A percentile compares a stretch with the other conserved stretches of the same genome.
Conservation (phyloP, 2,329 filamentous ascomycete species). For the Coniochaeta sp. region DNA sequence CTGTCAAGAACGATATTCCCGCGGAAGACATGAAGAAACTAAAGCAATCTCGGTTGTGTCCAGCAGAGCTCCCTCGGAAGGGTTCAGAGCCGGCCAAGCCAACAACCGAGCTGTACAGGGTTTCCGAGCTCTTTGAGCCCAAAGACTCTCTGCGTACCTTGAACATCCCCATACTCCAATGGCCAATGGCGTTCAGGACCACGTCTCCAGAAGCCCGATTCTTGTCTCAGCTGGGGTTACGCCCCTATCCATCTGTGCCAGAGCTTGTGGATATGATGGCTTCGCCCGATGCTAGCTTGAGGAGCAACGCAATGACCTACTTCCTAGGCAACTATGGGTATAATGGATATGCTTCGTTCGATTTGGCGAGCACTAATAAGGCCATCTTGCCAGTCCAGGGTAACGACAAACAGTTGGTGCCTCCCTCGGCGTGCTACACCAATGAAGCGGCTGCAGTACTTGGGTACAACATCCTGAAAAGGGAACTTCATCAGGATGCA, state of each 20-base stretch:
- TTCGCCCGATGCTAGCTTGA: slow-evolving; percentile 47
- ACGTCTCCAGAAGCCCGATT: slow-evolving; percentile 68
- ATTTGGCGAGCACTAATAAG: slow-evolving; percentile 45
- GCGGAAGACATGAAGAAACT: slow-evolving; percentile 71
- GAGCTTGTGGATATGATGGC: slow-evolving; percentile 77
- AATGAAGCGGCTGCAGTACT: slow-evolving; percentile 71
- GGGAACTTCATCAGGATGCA: slow-evolving; percentile 72
- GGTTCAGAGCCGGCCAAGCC: slow-evolving; percentile 47
- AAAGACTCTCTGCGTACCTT: slow-evolving; percentile 62
- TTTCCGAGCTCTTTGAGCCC: slow-evolving; percentile 77
- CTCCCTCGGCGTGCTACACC: slow-evolving; percentile 72
- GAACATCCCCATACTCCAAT: slow-evolving; percentile 69
- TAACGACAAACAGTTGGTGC: slow-evolving; percentile 55
- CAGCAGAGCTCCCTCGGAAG: slow-evolving; percentile 58
- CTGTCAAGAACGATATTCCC: slow-evolving; percentile 85
- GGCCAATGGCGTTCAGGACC: slow-evolving; percentile 60
- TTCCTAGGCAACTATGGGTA: slow-evolving; percentile 73
- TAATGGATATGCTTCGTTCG: slow-evolving; percentile 65
- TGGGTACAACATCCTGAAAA: slow-evolving; percentile 70
- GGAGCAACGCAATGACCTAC: slow-evolving; percentile 68
- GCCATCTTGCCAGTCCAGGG: slow-evolving; percentile 68
- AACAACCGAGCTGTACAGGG: slow-evolving; percentile 53
- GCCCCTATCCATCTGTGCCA: slow-evolving; percentile 59
- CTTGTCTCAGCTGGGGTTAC: slow-evolving; percentile 64
- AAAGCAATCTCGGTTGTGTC: slow-evolving; percentile 71